A percentile compares a stretch with the other conserved stretches of the same genome.
These are phyloP conservation scores for Candida tallmaniae DNA, from an alignment of 805 yeast species.

Conservation along the genomic window DNA sequence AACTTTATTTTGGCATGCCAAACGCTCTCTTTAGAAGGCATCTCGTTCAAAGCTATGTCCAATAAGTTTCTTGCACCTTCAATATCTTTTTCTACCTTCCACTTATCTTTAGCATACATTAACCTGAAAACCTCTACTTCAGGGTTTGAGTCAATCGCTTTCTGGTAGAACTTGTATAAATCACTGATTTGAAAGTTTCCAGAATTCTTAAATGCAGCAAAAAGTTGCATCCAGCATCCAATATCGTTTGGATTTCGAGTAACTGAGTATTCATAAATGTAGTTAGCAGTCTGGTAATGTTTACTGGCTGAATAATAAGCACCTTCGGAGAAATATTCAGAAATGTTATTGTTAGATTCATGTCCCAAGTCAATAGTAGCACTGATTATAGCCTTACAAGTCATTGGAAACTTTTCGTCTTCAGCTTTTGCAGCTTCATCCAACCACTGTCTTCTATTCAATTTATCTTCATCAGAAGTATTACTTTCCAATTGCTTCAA, in stretches of 20 bases:
- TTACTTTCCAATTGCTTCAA: slow-evolving; percentile 32
- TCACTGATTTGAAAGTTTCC: slow-evolving; percentile 8
- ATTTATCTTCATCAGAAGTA: neutral
- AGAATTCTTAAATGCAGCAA: slow-evolving; percentile 23
- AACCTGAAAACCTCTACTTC: slow-evolving; percentile 48
- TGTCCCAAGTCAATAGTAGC: slow-evolving; percentile 29
- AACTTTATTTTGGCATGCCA: slow-evolving; percentile 74
- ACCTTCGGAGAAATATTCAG: slow-evolving; percentile 8
- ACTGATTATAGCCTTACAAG: slow-evolving; percentile 52
- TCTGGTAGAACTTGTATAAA: slow-evolving; percentile 41
- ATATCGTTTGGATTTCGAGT: slow-evolving; percentile 43
- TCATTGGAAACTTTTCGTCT: slow-evolving; percentile 35
- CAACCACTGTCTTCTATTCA: slow-evolving; percentile 47
- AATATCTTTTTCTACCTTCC: slow-evolving; percentile 46
- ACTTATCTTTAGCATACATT: slow-evolving; percentile 69
- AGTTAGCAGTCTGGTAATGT: slow-evolving; percentile 36
- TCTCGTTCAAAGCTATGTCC: slow-evolving; percentile 37
- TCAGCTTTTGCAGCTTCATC: slow-evolving; percentile 53
- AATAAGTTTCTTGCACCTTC: slow-evolving; percentile 53
- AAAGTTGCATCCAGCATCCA: slow-evolving; percentile 46
- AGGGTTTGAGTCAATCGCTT: slow-evolving; percentile 50
- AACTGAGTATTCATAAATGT: slow-evolving; percentile 45
- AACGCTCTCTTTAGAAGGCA: slow-evolving; percentile 48
- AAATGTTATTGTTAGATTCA: slow-evolving; percentile 8
- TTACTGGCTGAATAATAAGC: slow-evolving; percentile 16